phyloP scores from a whole-genome alignment of 768 basidiomycete genomes.

The Auriculariales sp. region DNA sequence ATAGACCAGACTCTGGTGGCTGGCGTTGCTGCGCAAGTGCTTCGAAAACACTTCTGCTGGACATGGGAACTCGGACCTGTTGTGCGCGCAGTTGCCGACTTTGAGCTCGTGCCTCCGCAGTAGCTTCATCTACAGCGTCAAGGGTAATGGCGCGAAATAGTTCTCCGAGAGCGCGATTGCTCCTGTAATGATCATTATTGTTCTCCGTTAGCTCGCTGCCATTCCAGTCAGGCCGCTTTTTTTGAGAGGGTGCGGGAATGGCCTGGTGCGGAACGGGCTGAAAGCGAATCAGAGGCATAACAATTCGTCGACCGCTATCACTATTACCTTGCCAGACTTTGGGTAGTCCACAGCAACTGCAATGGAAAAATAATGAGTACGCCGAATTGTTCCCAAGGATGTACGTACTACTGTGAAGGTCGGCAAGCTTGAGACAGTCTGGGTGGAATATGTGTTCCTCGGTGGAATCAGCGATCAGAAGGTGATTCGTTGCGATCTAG shows the following conservation, averaged over 20 bases:
- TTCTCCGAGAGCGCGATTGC: constrained; percentile 39
- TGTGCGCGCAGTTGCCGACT: constrained; percentile 6
- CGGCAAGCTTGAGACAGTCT: constrained; percentile 38
- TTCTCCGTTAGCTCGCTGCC: constrained; percentile 34
- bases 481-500: constrained; percentile 45
- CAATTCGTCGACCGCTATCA: too few species aligned
- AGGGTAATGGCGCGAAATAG: constrained; percentile 50
- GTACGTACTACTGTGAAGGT: constrained; percentile 29
- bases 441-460: constrained; percentile 28
- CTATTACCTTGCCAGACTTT: constrained; percentile 44
- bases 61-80: not conserved
- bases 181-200: constrained; percentile 35
- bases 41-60: not conserved
- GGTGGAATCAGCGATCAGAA: constrained; percentile 49
- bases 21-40: constrained; percentile 11
- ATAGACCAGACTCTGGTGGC: constrained; percentile 9
- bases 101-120: constrained; percentile 10
- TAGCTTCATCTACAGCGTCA: constrained; percentile 18
- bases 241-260: constrained; percentile 30
- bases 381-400: not conserved
- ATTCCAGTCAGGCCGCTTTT: constrained; percentile 45
- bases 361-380: not conserved
- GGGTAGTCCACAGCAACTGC: constrained; percentile 50
- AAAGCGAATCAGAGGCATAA: too few species aligned
- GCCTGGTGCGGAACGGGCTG: constrained; percentile 22